Evolutionary conservation across 2,329 filamentous ascomycete genomes (phyloP).

Genomic region (Didymella pomorum): DNA sequence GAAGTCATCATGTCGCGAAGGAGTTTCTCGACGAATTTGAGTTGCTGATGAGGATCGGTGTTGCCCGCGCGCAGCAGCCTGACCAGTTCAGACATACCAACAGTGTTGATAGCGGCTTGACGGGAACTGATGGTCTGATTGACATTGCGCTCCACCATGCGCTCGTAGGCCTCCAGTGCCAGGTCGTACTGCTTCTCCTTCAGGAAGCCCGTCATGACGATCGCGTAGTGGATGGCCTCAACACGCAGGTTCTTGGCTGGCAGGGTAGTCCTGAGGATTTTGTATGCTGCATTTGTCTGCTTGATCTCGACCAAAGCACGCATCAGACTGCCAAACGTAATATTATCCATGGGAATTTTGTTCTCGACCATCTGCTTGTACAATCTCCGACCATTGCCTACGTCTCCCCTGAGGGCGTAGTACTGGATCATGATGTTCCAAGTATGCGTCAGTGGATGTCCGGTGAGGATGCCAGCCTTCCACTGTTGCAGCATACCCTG

Average conservation of each 20-base stretch:
- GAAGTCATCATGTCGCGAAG: conserved; percentile 38
- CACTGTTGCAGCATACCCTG: conserved; percentile 64
- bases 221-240: conserved; percentile 61
- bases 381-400: conserved; percentile 61
- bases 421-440: conserved; percentile 82
- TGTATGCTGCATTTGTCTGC: conserved; percentile 64
- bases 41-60: conserved; percentile 26
- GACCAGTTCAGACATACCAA: conserved; percentile 34
- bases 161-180: conserved; percentile 59
- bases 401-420: conserved; percentile 70
- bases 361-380: conserved; percentile 64
- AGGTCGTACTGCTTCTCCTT: conserved; percentile 53
- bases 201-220: conserved; percentile 61
- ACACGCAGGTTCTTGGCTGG: conserved; percentile 55
- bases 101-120: conserved; percentile 47
- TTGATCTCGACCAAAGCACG: conserved; percentile 61
- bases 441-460: conserved; percentile 64
- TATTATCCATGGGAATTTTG: conserved; percentile 60
- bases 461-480: conserved; percentile 50
- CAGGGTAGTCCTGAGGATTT: conserved; percentile 62
- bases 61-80: conserved; percentile 24
- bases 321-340: conserved; percentile 70
- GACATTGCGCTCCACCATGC: conserved; percentile 53
- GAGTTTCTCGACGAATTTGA: conserved; percentile 39
- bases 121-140: conserved; percentile 54